Percentiles rank a stretch among this genome's conserved stretches.
These are phyloP conservation scores for Pseudonitzschia multiseries DNA, from an alignment of 108 stramenopile species.

Conservation along the genomic window DNA sequence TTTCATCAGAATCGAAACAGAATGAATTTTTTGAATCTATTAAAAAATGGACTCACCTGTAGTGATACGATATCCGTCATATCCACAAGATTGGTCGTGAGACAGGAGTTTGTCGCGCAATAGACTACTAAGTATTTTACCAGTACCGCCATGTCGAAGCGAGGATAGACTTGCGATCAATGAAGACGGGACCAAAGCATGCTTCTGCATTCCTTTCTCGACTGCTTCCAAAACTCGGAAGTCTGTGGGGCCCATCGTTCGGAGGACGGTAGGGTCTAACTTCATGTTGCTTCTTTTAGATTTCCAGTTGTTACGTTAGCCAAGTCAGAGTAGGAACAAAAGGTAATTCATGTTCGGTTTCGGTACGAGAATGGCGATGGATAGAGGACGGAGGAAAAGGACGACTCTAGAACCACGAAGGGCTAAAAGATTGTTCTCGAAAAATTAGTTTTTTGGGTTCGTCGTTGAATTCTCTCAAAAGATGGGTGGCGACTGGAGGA, in stretches of 20 bases:
- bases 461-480: too few relatives aligned
- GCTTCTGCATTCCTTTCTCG: slow-evolving; percentile 96
- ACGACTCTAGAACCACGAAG: too few relatives aligned
- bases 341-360: too few relatives aligned
- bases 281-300: slow-evolving; percentile 61
- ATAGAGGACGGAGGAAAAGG: too few relatives aligned
- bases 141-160: slow-evolving; percentile 93
- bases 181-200: slow-evolving; percentile 88
- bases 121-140: slow-evolving; percentile 86
- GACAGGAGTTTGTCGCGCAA: slow-evolving; percentile 93
- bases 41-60: slow-evolving; percentile 30
- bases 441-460: too few relatives aligned
- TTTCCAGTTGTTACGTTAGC: too few relatives aligned
- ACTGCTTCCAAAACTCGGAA: slow-evolving; percentile 96
- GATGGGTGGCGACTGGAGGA: too few relatives aligned
- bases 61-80: slow-evolving; percentile 96
- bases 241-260: slow-evolving; percentile 85
- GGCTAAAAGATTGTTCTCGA: too few relatives aligned
- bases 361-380: too few relatives aligned
- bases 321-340: too few relatives aligned
- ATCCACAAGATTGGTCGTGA: slow-evolving; percentile 90
- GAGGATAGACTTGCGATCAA: slow-evolving; percentile 89
- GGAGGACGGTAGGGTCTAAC: slow-evolving; percentile 87
- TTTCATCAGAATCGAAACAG: neutral
- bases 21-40: neutral